A percentile compares a stretch with the other conserved stretches of the same genome.
Conservation (phyloP, 441 rosid species). For the Erysimum pusillum region DNA sequence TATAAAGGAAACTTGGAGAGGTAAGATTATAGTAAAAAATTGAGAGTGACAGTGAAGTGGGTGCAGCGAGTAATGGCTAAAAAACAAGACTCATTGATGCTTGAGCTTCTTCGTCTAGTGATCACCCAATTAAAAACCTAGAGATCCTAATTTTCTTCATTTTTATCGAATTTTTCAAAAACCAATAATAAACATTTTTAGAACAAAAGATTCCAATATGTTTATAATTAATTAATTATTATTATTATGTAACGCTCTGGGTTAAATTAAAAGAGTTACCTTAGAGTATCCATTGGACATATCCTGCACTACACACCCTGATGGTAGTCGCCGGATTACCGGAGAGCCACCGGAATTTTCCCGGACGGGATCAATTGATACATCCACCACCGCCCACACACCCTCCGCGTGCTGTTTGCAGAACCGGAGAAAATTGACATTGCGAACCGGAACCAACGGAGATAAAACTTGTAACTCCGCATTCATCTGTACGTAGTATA, state of each 20-base stretch:
- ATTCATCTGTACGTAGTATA: constrained; percentile 63
- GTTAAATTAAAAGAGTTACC: constrained; percentile 49
- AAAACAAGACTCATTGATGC: constrained; percentile 59
- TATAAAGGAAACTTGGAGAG: not conserved
- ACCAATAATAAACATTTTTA: not conserved
- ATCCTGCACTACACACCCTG: constrained; percentile 92
- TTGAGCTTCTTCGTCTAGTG: constrained; percentile 57
- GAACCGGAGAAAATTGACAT: constrained; percentile 81
- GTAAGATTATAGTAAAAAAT: not conserved
- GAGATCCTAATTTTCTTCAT: constrained; percentile 46
- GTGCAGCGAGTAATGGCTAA: constrained; percentile 68
- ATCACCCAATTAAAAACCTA: constrained; percentile 47
- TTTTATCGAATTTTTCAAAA: constrained; percentile 41
- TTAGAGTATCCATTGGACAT: constrained; percentile 92
- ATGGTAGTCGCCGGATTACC: constrained; percentile 80
- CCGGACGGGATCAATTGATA: constrained; percentile 66
- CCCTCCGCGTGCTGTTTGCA: constrained; percentile 94
- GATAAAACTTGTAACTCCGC: constrained; percentile 92
- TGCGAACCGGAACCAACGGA: constrained; percentile 91
- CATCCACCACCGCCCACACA: constrained; percentile 94
- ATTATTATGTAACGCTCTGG: not conserved
- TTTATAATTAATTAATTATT: not conserved
- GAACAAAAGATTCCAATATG: constrained; percentile 38
- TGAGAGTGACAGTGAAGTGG: constrained; percentile 60
- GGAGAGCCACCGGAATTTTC: constrained; percentile 57